These are phyloP conservation scores for Actinomucor elegans DNA, from an alignment of 371 early-diverging fungal genomes.

Conservation along the genomic window DNA sequence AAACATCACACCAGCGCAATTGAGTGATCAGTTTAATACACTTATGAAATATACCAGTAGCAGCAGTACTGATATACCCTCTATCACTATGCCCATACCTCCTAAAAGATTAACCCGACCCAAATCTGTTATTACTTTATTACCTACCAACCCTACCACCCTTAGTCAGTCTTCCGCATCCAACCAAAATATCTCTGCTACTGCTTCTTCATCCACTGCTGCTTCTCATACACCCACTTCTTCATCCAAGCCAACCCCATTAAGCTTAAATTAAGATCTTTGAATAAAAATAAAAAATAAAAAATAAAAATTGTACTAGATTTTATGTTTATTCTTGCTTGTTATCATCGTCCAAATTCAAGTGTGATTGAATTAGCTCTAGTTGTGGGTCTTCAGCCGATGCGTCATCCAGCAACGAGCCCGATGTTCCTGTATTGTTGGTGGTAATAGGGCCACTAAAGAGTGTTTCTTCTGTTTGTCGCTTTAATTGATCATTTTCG, in stretches of 20 bases:
- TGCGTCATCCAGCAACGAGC: neutral
- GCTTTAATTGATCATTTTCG: conserved; percentile 27
- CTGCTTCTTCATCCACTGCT: neutral
- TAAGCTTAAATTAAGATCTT: no score
- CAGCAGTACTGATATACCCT: conserved; percentile 15
- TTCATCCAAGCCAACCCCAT: neutral
- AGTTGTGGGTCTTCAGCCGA: neutral
- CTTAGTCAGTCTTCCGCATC: neutral
- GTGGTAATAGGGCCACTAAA: conserved; percentile 1
- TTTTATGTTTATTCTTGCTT: neutral
- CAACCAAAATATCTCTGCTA: neutral
- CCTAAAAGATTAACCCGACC: neutral
- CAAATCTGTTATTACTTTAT: conserved; percentile 10
- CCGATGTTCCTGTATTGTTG: no score
- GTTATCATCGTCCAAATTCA: neutral
- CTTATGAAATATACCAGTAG: neutral
- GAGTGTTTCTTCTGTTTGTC: conserved; percentile 5
- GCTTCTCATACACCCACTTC: neutral
- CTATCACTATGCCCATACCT: neutral
- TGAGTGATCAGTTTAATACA: conserved; percentile 4
- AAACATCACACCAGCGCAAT: conserved; percentile 10
- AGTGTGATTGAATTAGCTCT: neutral
- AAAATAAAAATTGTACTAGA: neutral
- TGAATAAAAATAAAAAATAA: no score
- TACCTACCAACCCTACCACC: neutral